A percentile compares a stretch with the other conserved stretches of the same genome.
Evolutionary conservation across 768 basidiomycete genomes (phyloP).

Genomic region (Infundibulicybe gibba): DNA sequence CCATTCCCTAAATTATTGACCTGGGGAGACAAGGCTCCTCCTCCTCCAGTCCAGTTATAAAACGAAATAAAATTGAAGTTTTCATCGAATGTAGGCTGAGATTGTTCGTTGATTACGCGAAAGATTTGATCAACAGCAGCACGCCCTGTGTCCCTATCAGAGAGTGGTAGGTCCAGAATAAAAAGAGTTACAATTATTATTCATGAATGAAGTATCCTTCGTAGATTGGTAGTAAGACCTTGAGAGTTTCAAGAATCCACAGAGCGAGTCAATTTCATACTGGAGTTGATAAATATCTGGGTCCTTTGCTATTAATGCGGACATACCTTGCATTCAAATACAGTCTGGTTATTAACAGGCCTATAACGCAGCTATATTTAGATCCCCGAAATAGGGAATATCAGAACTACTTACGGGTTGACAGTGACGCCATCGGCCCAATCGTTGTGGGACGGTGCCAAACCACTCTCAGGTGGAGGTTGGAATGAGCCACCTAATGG

Average conservation of each 20-base stretch:
- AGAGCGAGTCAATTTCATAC: conserved; percentile 81
- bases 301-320: not conserved
- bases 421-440: conserved; percentile 70
- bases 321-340: conserved; percentile 78
- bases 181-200: conserved; percentile 51
- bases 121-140: conserved; percentile 69
- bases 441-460: conserved; percentile 59
- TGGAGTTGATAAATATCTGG: conserved; percentile 14
- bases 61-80: conserved; percentile 73
- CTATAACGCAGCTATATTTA: conserved; percentile 26
- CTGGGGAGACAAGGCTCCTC: conserved; percentile 57
- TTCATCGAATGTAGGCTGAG: conserved; percentile 65
- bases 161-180: not conserved
- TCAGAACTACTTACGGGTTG: conserved; percentile 55
- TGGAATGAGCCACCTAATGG: conserved; percentile 66
- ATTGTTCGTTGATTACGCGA: conserved; percentile 74
- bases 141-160: conserved; percentile 44
- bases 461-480: conserved; percentile 71
- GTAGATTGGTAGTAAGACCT: conserved; percentile 71
- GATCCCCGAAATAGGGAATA: not conserved
- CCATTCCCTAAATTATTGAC: conserved; percentile 70
- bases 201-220: conserved; percentile 68
- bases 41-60: conserved; percentile 79
- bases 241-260: conserved; percentile 77
- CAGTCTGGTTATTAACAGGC: conserved; percentile 63